Base-by-base conservation (phyloP, 805 yeast genomes). In the Pichia nanzhaoensis region DNA sequence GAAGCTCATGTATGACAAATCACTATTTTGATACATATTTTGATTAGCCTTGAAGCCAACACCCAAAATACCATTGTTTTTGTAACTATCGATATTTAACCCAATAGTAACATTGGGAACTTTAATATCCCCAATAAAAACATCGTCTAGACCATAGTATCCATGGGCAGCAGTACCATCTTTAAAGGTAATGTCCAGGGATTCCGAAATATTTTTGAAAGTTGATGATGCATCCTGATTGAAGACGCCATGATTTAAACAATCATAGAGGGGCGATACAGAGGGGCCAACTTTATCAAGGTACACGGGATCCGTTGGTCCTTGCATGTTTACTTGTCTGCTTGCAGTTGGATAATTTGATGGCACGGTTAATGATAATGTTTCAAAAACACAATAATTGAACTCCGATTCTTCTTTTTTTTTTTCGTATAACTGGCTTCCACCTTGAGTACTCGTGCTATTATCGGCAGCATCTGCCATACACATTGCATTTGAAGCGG, bases 21-120 rank as follows among this genome's bases (percentile, higher is more conserved):
- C 36, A 13, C 42, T 45, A 18, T 35, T 14, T 34, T 49, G 49
- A n/a, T 63, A 66, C 1, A 86, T 77, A 2, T 74, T 65, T 62
- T 86, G 91, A 42, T 82, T 69, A n/a, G 76, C 80, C 4, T 76
- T 66, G 45, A 82, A 67, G 5, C 89, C 89, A 45, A 83, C 71
- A n/a, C 87, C 86, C 36, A 82, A 61, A 21, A 84, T 85, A 41
- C 90, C 88, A 27, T 67, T 61, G 12, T 77, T 59, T 2, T 84
- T 74, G 45, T 74, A 71, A 4, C 81, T 72, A 30, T 58, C 59
- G 54, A 73, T 71, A 2, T 82, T 91, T 17, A 86, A 73, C 2
- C 90, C 95, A 60, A 87, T 74, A 3, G 85, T 75, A 17, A 82
- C 63, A 46, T 69, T 65, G 1, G 64, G 47, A 5, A 83, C 61